These are phyloP conservation scores for Trametes sp. DNA, from an alignment of 1,284 basidiomycete species.

Conservation along the genomic window DNA sequence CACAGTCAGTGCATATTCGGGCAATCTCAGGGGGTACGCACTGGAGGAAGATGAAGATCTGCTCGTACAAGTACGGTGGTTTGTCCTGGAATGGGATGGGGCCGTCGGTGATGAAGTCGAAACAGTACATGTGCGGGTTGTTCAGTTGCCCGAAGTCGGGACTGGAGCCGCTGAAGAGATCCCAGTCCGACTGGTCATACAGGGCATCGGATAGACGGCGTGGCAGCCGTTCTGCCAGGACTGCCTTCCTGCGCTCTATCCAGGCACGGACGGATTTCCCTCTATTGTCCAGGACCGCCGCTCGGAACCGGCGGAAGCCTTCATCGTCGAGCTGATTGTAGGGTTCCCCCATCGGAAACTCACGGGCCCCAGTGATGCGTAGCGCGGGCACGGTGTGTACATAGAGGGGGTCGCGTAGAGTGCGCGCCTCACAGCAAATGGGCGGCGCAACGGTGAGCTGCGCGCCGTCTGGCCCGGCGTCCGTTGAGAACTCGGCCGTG, in stretches of 20 bases:
- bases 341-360: background rate
- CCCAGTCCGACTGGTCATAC: too few relatives aligned
- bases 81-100: background rate
- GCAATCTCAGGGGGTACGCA: background rate
- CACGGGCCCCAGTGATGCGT: background rate
- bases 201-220: too few relatives aligned
- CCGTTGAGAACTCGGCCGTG: background rate
- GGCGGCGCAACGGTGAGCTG: background rate
- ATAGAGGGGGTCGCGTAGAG: background rate
- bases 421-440: background rate
- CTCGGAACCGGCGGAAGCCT: background rate
- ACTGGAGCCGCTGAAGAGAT: background rate
- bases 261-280: too few relatives aligned
- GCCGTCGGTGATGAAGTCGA: background rate
- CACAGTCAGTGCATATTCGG: constrained; percentile 1
- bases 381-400: background rate
- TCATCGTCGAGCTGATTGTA: background rate
- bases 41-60: constrained; percentile 1
- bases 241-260: too few relatives aligned
- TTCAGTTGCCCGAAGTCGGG: background rate
- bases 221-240: background rate
- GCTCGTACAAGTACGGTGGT: background rate
- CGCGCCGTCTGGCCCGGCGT: background rate
- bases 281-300: background rate
- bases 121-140: constrained; percentile 1